Evolutionary conservation across 345 rosid species (phyloP).

Genomic region (Citrus cavaleriei): DNA sequence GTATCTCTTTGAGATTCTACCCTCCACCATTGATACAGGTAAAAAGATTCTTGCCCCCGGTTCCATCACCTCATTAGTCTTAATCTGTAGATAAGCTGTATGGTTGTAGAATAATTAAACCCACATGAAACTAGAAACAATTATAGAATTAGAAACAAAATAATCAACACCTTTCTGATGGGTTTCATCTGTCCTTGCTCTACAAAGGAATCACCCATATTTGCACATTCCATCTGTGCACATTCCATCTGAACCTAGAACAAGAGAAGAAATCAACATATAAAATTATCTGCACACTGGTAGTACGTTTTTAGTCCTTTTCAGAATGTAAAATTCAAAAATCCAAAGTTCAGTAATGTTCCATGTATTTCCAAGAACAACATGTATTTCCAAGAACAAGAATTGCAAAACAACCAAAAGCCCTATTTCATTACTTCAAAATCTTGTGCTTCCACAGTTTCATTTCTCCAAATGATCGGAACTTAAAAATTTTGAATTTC

Average conservation of each 20-base stretch:
- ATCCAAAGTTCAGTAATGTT: neutral
- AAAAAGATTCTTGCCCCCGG: slow-evolving; percentile 58
- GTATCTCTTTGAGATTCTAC: slow-evolving; percentile 68
- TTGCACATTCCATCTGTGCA: slow-evolving; percentile 39
- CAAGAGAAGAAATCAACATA: neutral
- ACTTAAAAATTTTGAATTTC: neutral
- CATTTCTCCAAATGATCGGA: neutral
- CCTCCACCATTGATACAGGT: slow-evolving; percentile 75
- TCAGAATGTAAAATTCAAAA: neutral
- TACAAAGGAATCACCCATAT: slow-evolving; percentile 11
- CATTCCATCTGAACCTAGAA: slow-evolving; percentile 58
- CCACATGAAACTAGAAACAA: slow-evolving; percentile 5
- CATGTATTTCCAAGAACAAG: neutral
- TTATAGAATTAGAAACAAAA: neutral
- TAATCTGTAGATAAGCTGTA: slow-evolving; percentile 57
- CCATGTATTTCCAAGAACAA: neutral
- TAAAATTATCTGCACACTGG: neutral
- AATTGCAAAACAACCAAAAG: neutral
- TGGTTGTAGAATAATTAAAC: slow-evolving; percentile 31
- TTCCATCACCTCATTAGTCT: slow-evolving; percentile 65
- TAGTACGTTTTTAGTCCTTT: neutral
- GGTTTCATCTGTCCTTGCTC: slow-evolving; percentile 28
- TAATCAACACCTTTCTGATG: slow-evolving; percentile 50
- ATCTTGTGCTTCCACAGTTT: neutral
- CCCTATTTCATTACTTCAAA: neutral